Evolutionary conservation across 2,329 filamentous ascomycete species (phyloP).

Genomic region (Colletotrichum theobromicola): DNA sequence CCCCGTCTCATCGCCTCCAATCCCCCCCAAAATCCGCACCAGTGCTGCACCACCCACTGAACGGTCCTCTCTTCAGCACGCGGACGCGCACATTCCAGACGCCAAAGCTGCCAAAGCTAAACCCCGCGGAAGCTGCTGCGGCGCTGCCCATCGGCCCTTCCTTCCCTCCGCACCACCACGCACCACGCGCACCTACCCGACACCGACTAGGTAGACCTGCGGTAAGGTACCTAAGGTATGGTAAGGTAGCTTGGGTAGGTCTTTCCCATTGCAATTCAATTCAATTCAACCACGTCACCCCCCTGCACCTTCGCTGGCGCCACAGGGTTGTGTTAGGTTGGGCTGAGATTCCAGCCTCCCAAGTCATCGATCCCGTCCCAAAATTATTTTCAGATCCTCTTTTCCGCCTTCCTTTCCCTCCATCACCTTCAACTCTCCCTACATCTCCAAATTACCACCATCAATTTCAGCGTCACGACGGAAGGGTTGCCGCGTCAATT

Average conservation of each 20-base stretch:
- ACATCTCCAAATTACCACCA: not conserved
- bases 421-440: not conserved
- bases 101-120: not conserved
- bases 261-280: not conserved
- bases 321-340: constrained; percentile 20
- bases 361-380: constrained; percentile 19
- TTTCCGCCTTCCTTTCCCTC: not conserved
- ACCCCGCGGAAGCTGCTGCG: not conserved
- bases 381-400: constrained; percentile 14
- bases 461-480: constrained; percentile 7
- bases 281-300: constrained; percentile 17
- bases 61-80: not conserved
- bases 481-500: constrained; percentile 18
- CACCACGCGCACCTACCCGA: not conserved
- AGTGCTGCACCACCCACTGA: not conserved
- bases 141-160: not conserved
- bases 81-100: not conserved
- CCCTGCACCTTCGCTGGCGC: not conserved
- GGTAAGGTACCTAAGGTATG: not conserved
- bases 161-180: not conserved
- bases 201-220: not conserved
- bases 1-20: no score
- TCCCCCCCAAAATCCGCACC: not conserved
- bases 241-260: not conserved
- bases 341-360: constrained; percentile 21